These are phyloP conservation scores for Xylariaceae sp. DNA, from an alignment of 2,329 filamentous ascomycete species.

Conservation along the genomic window DNA sequence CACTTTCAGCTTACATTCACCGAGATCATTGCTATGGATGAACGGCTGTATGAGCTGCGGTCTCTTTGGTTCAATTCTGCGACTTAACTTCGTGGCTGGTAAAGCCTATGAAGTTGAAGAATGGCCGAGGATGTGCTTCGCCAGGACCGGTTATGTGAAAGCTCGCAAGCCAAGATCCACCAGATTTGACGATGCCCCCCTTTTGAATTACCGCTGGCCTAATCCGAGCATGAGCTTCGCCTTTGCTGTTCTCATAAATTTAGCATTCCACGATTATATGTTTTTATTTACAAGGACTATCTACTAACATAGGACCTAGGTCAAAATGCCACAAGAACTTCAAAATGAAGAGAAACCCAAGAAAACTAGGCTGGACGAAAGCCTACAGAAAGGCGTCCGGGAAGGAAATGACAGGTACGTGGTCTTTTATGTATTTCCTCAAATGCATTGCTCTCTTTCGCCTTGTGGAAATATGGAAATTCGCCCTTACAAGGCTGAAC, in stretches of 20 bases:
- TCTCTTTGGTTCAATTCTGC: not conserved
- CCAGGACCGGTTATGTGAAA: not conserved
- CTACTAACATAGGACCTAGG: constrained; percentile 12
- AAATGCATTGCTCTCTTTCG: no score
- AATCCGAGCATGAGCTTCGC: not conserved
- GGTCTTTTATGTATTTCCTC: no score
- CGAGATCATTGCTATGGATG: not conserved
- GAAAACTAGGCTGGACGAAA: constrained; percentile 97
- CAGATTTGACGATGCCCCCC: not conserved
- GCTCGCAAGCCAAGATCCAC: not conserved
- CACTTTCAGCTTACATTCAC: not conserved
- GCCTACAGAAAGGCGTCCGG: constrained; percentile 57
- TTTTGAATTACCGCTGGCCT: not conserved
- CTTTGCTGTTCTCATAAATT: not conserved
- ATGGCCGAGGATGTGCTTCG: not conserved
- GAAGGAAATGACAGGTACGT: constrained; percentile 67
- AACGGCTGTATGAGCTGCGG: not conserved
- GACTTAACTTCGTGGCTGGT: not conserved
- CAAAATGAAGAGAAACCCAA: constrained; percentile 92
- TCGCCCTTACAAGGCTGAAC: no score
- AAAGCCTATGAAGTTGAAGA: not conserved
- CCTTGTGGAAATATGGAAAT: not conserved
- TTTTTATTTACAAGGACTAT: not conserved
- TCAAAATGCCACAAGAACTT: constrained; percentile 37
- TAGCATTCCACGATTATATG: no score